phyloP scores from a whole-genome alignment of 257 asterid genomes.

The Dorcoceras hygrometricum region DNA sequence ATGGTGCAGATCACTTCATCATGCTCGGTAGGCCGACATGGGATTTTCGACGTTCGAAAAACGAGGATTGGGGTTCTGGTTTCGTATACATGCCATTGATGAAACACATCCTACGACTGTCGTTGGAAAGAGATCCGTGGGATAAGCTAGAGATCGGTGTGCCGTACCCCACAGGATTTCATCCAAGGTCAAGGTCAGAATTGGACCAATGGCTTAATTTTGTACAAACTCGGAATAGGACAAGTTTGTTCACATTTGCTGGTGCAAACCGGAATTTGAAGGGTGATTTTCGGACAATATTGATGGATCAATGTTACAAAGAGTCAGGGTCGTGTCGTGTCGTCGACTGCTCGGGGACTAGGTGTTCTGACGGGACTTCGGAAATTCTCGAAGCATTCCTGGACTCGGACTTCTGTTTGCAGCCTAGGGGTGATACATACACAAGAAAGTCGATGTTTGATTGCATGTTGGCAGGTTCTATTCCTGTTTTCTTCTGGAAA shows the following conservation, averaged over 20 bases:
- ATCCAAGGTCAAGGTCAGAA: slow-evolving; percentile 43
- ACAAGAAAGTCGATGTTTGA: slow-evolving; percentile 57
- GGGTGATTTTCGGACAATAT: slow-evolving; percentile 42
- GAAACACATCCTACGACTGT: slow-evolving; percentile 36
- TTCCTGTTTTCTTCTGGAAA: slow-evolving; percentile 60
- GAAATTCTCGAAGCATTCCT: slow-evolving; percentile 45
- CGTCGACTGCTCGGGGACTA: slow-evolving; percentile 48
- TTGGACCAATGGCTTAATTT: slow-evolving; percentile 36
- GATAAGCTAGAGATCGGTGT: slow-evolving; percentile 51
- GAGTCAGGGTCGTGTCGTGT: slow-evolving; percentile 44
- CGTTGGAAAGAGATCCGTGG: slow-evolving; percentile 50
- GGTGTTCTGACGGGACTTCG: slow-evolving; percentile 50
- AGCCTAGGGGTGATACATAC: slow-evolving; percentile 55
- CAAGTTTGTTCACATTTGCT: slow-evolving; percentile 47
- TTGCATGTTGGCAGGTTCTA: slow-evolving; percentile 67
- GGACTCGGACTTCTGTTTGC: slow-evolving; percentile 50
- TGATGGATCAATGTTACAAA: slow-evolving; percentile 35
- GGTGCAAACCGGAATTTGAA: slow-evolving; percentile 43
- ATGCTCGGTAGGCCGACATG: slow-evolving; percentile 56
- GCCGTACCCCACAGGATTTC: slow-evolving; percentile 70
- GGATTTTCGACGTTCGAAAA: slow-evolving; percentile 54
- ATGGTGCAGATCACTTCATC: slow-evolving; percentile 63
- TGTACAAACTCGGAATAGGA: slow-evolving; percentile 26
- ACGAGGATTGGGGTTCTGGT: slow-evolving; percentile 55
- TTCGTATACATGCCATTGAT: slow-evolving; percentile 52